Conservation (phyloP, 139 green algal genomes). For the Spirogloea muscicola region DNA sequence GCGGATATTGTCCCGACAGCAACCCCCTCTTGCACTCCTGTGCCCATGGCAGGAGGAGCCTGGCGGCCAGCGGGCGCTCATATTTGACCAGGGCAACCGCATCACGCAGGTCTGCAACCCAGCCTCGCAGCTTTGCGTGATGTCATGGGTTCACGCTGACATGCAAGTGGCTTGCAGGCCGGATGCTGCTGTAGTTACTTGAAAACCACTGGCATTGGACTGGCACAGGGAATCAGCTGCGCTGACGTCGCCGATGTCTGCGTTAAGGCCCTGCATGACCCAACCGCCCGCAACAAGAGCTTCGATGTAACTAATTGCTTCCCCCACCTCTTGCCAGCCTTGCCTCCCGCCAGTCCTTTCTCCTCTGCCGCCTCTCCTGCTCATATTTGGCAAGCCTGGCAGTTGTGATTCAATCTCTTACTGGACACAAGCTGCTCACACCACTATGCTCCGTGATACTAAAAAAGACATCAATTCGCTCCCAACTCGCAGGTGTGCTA, state of each 20-base stretch:
- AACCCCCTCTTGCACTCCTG: too few relatives aligned
- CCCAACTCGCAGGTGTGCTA: constrained; percentile 39
- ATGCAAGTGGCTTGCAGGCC: neutral
- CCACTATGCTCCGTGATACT: neutral
- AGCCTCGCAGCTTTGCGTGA: neutral
- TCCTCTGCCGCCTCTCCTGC: neutral
- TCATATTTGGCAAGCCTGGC: neutral
- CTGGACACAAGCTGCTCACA: too few relatives aligned
- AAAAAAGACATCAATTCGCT: too few relatives aligned
- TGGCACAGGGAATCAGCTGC: constrained; percentile 71
- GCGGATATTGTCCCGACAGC: too few relatives aligned
- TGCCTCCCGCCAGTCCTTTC: too few relatives aligned
- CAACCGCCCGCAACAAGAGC: constrained; percentile 87
- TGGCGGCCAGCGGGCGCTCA: constrained; percentile 88
- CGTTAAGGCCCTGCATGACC: constrained; percentile 64
- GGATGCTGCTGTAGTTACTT: neutral
- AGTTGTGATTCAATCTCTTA: neutral
- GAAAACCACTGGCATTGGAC: neutral
- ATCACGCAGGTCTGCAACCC: constrained; percentile 41
- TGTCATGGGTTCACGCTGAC: neutral
- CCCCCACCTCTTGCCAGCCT: neutral
- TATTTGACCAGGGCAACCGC: constrained; percentile 89
- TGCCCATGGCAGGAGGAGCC: constrained; percentile 89
- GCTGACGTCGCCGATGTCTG: constrained; percentile 97
- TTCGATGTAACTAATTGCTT: constrained; percentile 78